These are phyloP conservation scores for Auricularia sp. DNA, from an alignment of 768 basidiomycete species.

Conservation along the genomic window DNA sequence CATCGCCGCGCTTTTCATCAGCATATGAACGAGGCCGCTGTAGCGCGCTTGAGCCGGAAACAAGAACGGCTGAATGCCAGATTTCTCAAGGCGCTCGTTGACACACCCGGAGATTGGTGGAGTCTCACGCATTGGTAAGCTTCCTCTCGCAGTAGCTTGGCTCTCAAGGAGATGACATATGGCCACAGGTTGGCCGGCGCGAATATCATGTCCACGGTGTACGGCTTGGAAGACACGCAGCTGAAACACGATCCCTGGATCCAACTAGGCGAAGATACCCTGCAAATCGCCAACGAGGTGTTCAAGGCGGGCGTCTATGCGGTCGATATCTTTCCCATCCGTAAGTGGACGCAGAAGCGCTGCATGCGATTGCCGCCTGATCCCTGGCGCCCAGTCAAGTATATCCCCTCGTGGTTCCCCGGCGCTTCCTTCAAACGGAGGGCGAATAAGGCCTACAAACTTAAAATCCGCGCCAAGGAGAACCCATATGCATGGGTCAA, in stretches of 20 bases:
- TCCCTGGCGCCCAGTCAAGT: slow-evolving; percentile 1
- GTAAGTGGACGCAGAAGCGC: not conserved
- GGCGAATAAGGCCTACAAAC: slow-evolving; percentile 28
- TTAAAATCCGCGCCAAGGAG: slow-evolving; percentile 15
- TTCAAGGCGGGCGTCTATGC: not conserved
- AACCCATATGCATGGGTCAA: too few species aligned
- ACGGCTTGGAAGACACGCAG: not conserved
- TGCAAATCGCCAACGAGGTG: not conserved
- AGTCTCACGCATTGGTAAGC: not conserved
- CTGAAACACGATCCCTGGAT: not conserved
- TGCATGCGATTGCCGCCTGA: too few species aligned
- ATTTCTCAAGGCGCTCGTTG: not conserved
- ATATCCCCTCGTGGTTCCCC: slow-evolving; percentile 6
- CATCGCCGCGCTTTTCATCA: slow-evolving; percentile 7
- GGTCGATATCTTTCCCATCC: slow-evolving; percentile 7
- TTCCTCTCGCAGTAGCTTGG: not conserved
- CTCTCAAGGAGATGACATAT: too few species aligned
- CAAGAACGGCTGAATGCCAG: not conserved
- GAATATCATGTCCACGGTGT: not conserved
- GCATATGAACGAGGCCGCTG: slow-evolving; percentile 2
- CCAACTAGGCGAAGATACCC: not conserved
- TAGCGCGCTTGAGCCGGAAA: not conserved
- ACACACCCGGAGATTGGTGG: not conserved
- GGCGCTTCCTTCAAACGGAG: too few species aligned
- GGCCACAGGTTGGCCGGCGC: not conserved